These are phyloP conservation scores for Starmera dryadoides DNA, from an alignment of 805 yeast species.

Conservation along the genomic window DNA sequence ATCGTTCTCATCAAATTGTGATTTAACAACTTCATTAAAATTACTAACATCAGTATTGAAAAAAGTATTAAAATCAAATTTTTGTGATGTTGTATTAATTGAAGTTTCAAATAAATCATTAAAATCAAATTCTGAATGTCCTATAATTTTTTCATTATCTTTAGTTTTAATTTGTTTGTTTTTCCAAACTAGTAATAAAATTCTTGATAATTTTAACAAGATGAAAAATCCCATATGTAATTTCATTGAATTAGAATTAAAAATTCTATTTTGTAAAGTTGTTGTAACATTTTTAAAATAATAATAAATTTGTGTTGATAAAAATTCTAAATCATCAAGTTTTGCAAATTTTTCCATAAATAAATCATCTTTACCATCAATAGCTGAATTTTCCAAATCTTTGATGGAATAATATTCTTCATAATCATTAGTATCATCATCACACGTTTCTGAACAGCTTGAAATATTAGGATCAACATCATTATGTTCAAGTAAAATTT, in stretches of 20 bases:
- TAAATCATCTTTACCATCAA: not conserved
- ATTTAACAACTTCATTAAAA: not conserved
- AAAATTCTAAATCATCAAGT: not conserved
- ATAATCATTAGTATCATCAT: not conserved
- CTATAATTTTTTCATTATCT: too few species aligned
- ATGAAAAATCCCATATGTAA: not conserved
- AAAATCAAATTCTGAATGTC: not conserved
- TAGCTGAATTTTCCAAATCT: not conserved
- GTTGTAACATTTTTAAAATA: not conserved
- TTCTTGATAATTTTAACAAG: not conserved
- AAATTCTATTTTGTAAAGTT: not conserved
- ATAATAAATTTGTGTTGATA: not conserved
- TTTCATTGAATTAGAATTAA: not conserved
- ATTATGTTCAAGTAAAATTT: not conserved
- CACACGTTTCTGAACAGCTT: not conserved
- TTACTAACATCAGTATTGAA: not conserved
- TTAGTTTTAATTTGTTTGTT: too few species aligned
- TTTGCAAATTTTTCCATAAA: not conserved
- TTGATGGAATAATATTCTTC: not conserved
- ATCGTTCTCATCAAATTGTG: not conserved
- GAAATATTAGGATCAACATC: too few species aligned
- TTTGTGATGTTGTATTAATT: not conserved
- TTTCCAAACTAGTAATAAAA: not conserved
- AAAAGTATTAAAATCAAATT: slow-evolving; percentile 1
- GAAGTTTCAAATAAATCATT: not conserved